These are phyloP conservation scores for Erythrobasidium yunnanense DNA, from an alignment of 768 basidiomycete genomes.

Conservation along the genomic window DNA sequence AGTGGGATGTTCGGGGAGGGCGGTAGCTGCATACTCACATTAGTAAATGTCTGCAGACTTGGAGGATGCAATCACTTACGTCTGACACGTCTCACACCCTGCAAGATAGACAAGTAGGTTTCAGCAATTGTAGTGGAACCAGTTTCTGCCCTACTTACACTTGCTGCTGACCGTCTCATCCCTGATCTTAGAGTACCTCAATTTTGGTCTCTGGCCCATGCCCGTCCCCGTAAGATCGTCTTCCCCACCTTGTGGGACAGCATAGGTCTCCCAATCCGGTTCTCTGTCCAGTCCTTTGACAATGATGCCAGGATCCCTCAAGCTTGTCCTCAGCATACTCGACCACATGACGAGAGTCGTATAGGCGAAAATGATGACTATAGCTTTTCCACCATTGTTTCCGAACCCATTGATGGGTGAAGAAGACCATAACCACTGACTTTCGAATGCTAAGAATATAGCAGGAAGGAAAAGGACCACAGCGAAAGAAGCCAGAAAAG, in stretches of 20 bases:
- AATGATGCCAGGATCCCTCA: slow-evolving; percentile 37
- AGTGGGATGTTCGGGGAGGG: slow-evolving; percentile 88
- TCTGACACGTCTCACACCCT: slow-evolving; percentile 84
- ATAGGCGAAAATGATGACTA: slow-evolving; percentile 51
- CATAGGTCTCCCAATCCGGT: slow-evolving; percentile 26
- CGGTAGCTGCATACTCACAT: slow-evolving; percentile 49
- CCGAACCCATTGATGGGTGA: not conserved
- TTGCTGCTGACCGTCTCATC: slow-evolving; percentile 31
- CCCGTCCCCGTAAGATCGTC: slow-evolving; percentile 28
- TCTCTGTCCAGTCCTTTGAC: slow-evolving; percentile 17
- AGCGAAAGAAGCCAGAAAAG: slow-evolving; percentile 58
- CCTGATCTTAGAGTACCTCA: slow-evolving; percentile 11
- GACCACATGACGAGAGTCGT: slow-evolving; percentile 56
- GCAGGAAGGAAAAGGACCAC: slow-evolving; percentile 60
- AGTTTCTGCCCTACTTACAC: slow-evolving; percentile 24
- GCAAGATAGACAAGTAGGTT: not conserved
- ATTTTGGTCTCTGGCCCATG: slow-evolving; percentile 26
- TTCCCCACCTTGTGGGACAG: slow-evolving; percentile 11
- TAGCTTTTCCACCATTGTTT: slow-evolving; percentile 42
- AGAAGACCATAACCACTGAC: slow-evolving; percentile 77
- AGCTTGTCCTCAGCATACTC: slow-evolving; percentile 62
- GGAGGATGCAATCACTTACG: slow-evolving; percentile 34
- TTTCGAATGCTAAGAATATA: slow-evolving; percentile 78
- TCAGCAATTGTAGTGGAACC: not conserved
- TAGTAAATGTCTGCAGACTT: not conserved